Base-by-base conservation (phyloP, 495 filamentous ascomycete species). In the Immersiella caudata region DNA sequence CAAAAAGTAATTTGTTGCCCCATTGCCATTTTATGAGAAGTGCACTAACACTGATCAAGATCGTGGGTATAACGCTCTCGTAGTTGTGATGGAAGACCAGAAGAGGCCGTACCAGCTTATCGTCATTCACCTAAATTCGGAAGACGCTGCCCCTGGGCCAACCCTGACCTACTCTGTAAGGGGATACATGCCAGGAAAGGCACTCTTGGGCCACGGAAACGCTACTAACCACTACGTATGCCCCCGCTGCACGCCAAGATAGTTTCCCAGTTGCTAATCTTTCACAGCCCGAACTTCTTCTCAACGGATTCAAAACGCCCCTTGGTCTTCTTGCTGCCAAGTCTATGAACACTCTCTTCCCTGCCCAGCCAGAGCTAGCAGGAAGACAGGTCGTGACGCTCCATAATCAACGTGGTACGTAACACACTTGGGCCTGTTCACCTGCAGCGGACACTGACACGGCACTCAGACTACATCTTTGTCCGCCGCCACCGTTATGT, bases 291-390 rank as follows among this genome's bases (percentile, higher is more conserved):
- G 95, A 99, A 78, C 85, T 99, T 50, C 91, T 97, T 58, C 85
- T 99, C 40, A 97, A 97, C 78, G 93, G 94, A 74, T 99, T 99
- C 83, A 87, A 92, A 70, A 99, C 96, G 0, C 93, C 95, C 0
- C 82, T 99, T 11, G 96, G 96, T 76, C 81, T 96, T 5, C 82
- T 97, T n/a, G 93, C 92, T 0, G 95, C 93, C 12, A 89, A 91
- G 68, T 82, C 96, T 0, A 94, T 98, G 84, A 85, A 89, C 67
- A 87, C 86, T 0, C 78, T 97, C 49, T 97, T 95, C 80, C 94
- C 94, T 0, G 83, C 89, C 2, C 85, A 88, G 62, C 93, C 95
- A 4, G 92, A 99, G 65, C 79, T 97, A 2, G 80, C 85, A 26
- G 94, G 94, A 6, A 80, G 95, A 20, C 93, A 97, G 69, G 93